Percentiles rank a stretch among this genome's conserved stretches.
Evolutionary conservation across 2,329 filamentous ascomycete genomes (phyloP).

Genomic region (Domatiomyces catenatus): DNA sequence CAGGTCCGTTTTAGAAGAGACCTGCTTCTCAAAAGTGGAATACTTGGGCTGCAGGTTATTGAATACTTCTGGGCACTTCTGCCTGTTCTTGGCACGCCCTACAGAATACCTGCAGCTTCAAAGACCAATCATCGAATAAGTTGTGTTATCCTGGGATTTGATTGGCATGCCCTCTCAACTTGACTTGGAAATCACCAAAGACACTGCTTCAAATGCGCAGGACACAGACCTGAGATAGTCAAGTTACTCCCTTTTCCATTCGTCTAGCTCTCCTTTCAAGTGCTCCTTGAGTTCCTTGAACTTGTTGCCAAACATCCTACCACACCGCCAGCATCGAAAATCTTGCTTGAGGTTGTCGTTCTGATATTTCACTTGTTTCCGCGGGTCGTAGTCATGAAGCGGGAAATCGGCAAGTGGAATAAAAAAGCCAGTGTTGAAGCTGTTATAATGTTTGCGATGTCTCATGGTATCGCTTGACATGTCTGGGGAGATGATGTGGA

Average conservation of each 20-base stretch:
- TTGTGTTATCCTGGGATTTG: too few relatives aligned
- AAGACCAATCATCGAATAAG: too few relatives aligned
- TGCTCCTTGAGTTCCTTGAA: slow-evolving; percentile 65
- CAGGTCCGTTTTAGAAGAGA: too few relatives aligned
- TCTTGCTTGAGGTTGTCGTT: slow-evolving; percentile 48
- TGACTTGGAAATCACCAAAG: too few relatives aligned
- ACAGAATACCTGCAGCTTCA: too few relatives aligned
- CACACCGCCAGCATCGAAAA: slow-evolving; percentile 75
- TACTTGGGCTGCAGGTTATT: too few relatives aligned
- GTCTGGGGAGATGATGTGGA: slow-evolving; percentile 74
- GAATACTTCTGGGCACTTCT: too few relatives aligned
- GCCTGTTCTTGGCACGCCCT: too few relatives aligned
- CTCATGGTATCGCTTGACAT: slow-evolving; percentile 57
- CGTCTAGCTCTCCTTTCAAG: slow-evolving; percentile 56
- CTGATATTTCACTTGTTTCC: slow-evolving; percentile 38
- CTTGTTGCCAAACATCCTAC: slow-evolving; percentile 53
- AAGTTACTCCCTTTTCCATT: slow-evolving; percentile 51
- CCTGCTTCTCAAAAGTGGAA: too few relatives aligned
- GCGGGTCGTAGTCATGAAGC: slow-evolving; percentile 46
- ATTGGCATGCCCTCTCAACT: too few relatives aligned
- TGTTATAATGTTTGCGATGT: slow-evolving; percentile 81
- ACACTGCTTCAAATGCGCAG: too few relatives aligned
- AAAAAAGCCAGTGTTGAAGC: slow-evolving; percentile 75
- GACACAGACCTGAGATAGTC: too few relatives aligned
- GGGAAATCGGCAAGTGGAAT: slow-evolving; percentile 68